A percentile compares a stretch with the other conserved stretches of the same genome.
Conservation (phyloP, 2,329 filamentous ascomycete genomes). For the Calonectria fujianensis region DNA sequence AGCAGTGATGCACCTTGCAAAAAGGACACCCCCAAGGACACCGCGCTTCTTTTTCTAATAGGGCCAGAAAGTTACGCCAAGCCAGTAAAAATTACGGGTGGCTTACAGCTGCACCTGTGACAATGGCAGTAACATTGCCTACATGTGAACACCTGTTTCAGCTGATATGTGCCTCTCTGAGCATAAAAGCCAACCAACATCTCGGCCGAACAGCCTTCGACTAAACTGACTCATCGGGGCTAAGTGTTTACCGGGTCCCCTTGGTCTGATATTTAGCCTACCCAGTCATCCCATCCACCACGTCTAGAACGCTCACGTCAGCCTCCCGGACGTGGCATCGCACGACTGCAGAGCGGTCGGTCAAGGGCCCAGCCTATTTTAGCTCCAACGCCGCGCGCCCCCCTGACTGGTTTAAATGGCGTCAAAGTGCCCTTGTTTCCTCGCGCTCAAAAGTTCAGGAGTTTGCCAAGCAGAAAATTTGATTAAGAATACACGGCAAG, state of each 20-base stretch:
- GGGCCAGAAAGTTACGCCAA: neutral
- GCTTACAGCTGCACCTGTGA: neutral
- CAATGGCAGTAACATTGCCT: neutral
- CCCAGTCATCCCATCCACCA: neutral
- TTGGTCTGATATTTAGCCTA: slow-evolving; percentile 1
- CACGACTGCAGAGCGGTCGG: neutral
- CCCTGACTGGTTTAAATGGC: neutral
- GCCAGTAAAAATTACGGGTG: neutral
- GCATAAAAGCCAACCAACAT: neutral
- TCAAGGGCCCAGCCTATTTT: neutral
- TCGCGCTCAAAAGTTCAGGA: neutral
- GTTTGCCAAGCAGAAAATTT: neutral
- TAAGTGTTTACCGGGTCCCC: neutral
- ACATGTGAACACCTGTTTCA: neutral
- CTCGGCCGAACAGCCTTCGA: neutral
- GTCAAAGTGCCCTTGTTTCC: neutral
- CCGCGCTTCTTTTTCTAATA: neutral
- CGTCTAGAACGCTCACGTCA: slow-evolving; percentile 12
- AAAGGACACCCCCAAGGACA: neutral
- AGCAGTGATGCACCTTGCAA: neutral
- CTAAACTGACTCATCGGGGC: neutral
- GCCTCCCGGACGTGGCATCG: slow-evolving; percentile 9
- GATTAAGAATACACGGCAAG: neutral
- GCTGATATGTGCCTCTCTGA: neutral
- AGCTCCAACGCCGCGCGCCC: neutral